phyloP scores from a whole-genome alignment of 2,329 filamentous ascomycete species.

The Cladosporium sp. region DNA sequence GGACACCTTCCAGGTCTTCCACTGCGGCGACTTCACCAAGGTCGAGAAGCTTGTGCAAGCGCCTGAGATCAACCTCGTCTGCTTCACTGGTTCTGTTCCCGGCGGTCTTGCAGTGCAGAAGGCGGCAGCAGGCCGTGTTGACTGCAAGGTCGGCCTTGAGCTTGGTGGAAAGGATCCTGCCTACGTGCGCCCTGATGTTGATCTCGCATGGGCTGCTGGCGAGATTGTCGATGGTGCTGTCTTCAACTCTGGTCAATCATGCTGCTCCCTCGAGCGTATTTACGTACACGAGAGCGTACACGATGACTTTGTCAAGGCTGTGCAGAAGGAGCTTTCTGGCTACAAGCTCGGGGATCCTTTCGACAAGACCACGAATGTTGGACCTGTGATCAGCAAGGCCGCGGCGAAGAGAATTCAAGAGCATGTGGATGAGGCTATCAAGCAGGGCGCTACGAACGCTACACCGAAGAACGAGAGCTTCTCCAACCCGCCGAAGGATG shows the following conservation, averaged over 20 bases:
- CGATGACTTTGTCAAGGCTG: conserved; percentile 73
- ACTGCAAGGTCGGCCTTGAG: conserved; percentile 79
- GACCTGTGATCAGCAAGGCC: conserved; percentile 79
- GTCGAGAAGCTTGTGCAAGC: conserved; percentile 77
- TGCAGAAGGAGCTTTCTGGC: conserved; percentile 70
- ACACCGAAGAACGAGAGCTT: conserved; percentile 82
- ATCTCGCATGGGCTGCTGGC: conserved; percentile 83
- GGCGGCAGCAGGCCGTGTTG: conserved; percentile 74
- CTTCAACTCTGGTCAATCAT: conserved; percentile 98
- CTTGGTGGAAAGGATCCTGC: conserved; percentile 94
- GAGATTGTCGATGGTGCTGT: conserved; percentile 95
- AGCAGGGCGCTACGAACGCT: conserved; percentile 76
- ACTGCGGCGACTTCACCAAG: conserved; percentile 72
- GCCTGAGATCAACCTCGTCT: conserved; percentile 73
- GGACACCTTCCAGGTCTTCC: conserved; percentile 87
- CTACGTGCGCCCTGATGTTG: conserved; percentile 80
- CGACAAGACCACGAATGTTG: conserved; percentile 73
- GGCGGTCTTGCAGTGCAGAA: conserved; percentile 82
- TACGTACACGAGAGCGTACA: conserved; percentile 85
- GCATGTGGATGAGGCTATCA: conserved; percentile 77
- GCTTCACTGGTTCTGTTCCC: conserved; percentile 90
- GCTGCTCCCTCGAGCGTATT: conserved; percentile 86
- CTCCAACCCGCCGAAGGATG: conserved; percentile 64
- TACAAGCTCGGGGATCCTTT: conserved; percentile 89
- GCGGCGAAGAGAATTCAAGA: conserved; percentile 71